phyloP scores from a whole-genome alignment of 78 protist species.

The Dictyostelium brefeldianum region DNA sequence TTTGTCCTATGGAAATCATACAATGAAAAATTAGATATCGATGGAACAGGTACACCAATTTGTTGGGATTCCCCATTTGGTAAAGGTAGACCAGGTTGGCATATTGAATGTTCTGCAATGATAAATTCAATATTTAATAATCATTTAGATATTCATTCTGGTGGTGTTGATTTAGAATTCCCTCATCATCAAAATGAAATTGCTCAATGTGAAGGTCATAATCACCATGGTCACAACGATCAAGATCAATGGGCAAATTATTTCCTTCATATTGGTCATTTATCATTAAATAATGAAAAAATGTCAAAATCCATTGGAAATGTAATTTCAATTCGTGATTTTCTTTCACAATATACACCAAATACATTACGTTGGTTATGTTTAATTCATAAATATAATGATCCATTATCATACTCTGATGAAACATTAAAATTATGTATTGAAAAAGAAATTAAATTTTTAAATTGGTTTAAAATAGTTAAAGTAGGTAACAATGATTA shows the following conservation, averaged over 20 bases:
- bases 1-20: conserved; percentile 80
- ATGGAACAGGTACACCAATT: conserved; percentile 38
- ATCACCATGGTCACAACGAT: neutral
- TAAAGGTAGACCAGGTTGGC: conserved; percentile 94
- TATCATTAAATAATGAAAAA: conserved; percentile 93
- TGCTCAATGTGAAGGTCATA: conserved; percentile 95
- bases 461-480: conserved; percentile 8
- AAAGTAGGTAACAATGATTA: too few species aligned
- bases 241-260: conserved; percentile 95
- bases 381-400: conserved; percentile 10
- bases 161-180: conserved; percentile 98
- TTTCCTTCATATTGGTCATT: conserved; percentile 97
- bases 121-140: conserved; percentile 74
- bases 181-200: conserved; percentile 99
- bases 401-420: neutral
- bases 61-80: conserved; percentile 82
- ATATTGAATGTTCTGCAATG: conserved; percentile 93
- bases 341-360: neutral
- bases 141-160: conserved; percentile 94
- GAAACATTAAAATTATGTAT: neutral
- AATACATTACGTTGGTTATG: conserved; percentile 19
- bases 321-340: conserved; percentile 95
- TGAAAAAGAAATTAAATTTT: neutral
- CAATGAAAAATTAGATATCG: conserved; percentile 10
- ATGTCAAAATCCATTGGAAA: conserved; percentile 99